Conservation (phyloP, 139 green algal genomes). For the Spirogloea muscicola region DNA sequence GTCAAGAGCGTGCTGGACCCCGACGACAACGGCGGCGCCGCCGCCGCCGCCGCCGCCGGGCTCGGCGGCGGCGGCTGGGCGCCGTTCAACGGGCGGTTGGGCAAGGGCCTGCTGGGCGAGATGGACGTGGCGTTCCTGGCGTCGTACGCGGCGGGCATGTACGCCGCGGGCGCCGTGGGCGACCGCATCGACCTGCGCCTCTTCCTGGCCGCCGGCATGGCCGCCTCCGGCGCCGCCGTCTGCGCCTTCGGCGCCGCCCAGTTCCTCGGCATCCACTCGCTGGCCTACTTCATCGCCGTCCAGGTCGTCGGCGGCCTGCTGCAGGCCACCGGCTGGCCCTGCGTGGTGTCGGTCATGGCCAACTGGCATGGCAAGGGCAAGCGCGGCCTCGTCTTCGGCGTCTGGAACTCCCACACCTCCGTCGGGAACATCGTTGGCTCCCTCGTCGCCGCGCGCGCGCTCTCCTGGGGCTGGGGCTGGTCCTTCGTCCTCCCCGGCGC, state of each 20-base stretch:
- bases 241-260: constrained; percentile 75
- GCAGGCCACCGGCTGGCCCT: constrained; percentile 87
- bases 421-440: constrained; percentile 88
- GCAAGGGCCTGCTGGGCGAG: background rate
- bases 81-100: background rate
- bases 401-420: constrained; percentile 93
- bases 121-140: constrained; percentile 70
- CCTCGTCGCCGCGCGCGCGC: constrained; percentile 63
- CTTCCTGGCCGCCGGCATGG: constrained; percentile 83
- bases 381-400: constrained; percentile 85
- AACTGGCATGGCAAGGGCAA: constrained; percentile 93
- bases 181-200: constrained; percentile 77
- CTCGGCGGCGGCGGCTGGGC: background rate
- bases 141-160: background rate
- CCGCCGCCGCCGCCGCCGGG: background rate
- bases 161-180: constrained; percentile 71
- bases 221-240: constrained; percentile 68
- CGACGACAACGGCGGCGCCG: background rate
- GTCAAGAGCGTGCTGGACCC: constrained; percentile 67
- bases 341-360: constrained; percentile 86
- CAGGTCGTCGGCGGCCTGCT: constrained; percentile 72
- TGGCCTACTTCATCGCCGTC: constrained; percentile 74
- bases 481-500: constrained; percentile 74
- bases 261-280: constrained; percentile 75
- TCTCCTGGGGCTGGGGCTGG: constrained; percentile 79